Evolutionary conservation across 129 eudicot species (phyloP), one percentile per base, ranked within the genome.

Genomic region (Tanacetum coccineum): DNA sequence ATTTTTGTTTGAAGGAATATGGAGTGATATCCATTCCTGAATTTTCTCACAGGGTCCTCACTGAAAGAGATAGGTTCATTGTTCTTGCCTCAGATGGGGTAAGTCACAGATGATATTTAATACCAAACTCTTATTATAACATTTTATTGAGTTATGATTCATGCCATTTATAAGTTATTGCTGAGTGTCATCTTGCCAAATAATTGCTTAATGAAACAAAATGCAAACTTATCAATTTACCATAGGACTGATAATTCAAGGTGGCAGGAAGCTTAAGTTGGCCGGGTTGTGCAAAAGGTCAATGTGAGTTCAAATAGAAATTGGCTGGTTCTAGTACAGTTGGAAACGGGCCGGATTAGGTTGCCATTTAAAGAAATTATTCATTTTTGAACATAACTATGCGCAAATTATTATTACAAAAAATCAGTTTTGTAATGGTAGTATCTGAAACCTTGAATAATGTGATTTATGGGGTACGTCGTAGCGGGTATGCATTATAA

Each of bases 41-140:
- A 71, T 85, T 92, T 58, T 79, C 87, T 71, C 98, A 88, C 59
- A 75, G 91, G 78, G 28, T 76, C 64, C 89, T 92, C 18, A 88
- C 85, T 0, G 98, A 92, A 3, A 75, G 77, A 14, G 98, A 92
- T 64, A 77, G 78, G 56, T 92, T 92, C 77, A 75, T 92, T 6
- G 98, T 92, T 65, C 83, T 92, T 49, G 98, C 98, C 30, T 92
- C 98, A 22, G 98, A 92, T 54, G 98, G 98, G 91, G 98, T 92
- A 83, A 13, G 82, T 61, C 46, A 46, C 51, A 45, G 42, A 50
- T 60, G 18, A 26, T 66, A 14, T 46, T 59, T 20, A 66, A 64
- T 48, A 26, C 47, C 20, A 42, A 48, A 36, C 1, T 9, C 42
- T 36, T 36, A 36, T n/a, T 32, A 6, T 8, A 36, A 36, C 9